These are phyloP conservation scores for Leptoxyphium fumago DNA, from an alignment of 2,329 filamentous ascomycete genomes.

Conservation along the genomic window DNA sequence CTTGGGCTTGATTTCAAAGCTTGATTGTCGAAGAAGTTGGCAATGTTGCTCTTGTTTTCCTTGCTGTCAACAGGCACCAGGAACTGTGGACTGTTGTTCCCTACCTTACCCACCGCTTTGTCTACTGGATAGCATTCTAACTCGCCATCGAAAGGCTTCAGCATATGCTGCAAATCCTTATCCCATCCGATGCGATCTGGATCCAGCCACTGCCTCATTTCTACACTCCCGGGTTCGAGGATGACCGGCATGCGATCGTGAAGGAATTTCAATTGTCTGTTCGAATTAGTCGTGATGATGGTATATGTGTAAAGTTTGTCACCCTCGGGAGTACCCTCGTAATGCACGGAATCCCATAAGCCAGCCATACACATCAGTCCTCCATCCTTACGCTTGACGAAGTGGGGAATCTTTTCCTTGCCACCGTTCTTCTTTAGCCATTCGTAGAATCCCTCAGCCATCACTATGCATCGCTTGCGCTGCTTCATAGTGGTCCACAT, in stretches of 20 bases:
- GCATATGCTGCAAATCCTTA: conserved; percentile 56
- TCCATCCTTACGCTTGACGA: conserved; percentile 66
- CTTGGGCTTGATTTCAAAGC: conserved; percentile 19
- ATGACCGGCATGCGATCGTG: conserved; percentile 96
- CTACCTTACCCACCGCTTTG: conserved; percentile 85
- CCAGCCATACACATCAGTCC: conserved; percentile 80
- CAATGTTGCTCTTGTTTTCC: conserved; percentile 85
- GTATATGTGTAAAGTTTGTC: conserved; percentile 78
- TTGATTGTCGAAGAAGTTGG: conserved; percentile 70
- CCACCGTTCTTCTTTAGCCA: conserved; percentile 70
- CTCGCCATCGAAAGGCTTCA: conserved; percentile 67
- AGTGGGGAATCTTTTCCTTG: conserved; percentile 76
- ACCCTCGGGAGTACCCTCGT: conserved; percentile 48
- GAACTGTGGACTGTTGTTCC: conserved; percentile 75
- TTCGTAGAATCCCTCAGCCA: conserved; percentile 91
- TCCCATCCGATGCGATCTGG: conserved; percentile 59
- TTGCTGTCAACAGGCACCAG: conserved; percentile 69
- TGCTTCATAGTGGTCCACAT: conserved; percentile 92
- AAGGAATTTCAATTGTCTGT: conserved; percentile 67
- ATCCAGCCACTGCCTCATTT: conserved; percentile 64
- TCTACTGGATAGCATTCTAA: conserved; percentile 75
- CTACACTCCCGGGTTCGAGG: conserved; percentile 58
- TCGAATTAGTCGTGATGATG: conserved; percentile 81
- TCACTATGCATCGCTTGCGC: conserved; percentile 70
- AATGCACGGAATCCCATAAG: conserved; percentile 77